A percentile compares a stretch with the other conserved stretches of the same genome.
phyloP scores from a whole-genome alignment of 441 rosid genomes.

The Flueggea neowawraea region DNA sequence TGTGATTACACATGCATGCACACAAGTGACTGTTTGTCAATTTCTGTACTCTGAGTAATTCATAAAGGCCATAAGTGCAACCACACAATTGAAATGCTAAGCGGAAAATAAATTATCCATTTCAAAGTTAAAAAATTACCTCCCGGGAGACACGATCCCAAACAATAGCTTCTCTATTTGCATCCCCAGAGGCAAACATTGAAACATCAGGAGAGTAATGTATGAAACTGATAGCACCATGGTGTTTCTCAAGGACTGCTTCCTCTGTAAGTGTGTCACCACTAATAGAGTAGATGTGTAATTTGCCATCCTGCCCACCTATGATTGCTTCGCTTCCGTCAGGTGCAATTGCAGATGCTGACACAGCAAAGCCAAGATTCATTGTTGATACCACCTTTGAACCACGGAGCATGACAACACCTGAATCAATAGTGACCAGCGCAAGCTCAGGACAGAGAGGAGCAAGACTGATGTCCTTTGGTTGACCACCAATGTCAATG shows the following conservation, averaged over 20 bases:
- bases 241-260: slow-evolving; percentile 83
- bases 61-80: too few species aligned
- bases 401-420: slow-evolving; percentile 71
- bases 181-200: slow-evolving; percentile 94
- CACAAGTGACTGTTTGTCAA: too few species aligned
- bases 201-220: slow-evolving; percentile 85
- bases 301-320: slow-evolving; percentile 84
- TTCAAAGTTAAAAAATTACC: slow-evolving; percentile 31
- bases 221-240: slow-evolving; percentile 82
- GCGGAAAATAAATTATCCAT: too few species aligned
- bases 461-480: slow-evolving; percentile 85
- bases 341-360: slow-evolving; percentile 81
- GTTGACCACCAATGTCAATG: slow-evolving; percentile 78
- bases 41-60: too few species aligned
- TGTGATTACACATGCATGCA: too few species aligned
- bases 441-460: slow-evolving; percentile 62
- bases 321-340: slow-evolving; percentile 89
- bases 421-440: slow-evolving; percentile 68
- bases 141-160: slow-evolving; percentile 85
- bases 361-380: slow-evolving; percentile 73
- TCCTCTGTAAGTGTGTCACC: slow-evolving; percentile 81
- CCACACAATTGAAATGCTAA: too few species aligned
- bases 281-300: slow-evolving; percentile 58
- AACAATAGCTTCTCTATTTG: slow-evolving; percentile 86
- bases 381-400: slow-evolving; percentile 65